A percentile compares a stretch with the other conserved stretches of the same genome.
These are phyloP conservation scores for Solanum appendiculatum DNA, from an alignment of 257 asterid genomes.

Conservation along the genomic window DNA sequence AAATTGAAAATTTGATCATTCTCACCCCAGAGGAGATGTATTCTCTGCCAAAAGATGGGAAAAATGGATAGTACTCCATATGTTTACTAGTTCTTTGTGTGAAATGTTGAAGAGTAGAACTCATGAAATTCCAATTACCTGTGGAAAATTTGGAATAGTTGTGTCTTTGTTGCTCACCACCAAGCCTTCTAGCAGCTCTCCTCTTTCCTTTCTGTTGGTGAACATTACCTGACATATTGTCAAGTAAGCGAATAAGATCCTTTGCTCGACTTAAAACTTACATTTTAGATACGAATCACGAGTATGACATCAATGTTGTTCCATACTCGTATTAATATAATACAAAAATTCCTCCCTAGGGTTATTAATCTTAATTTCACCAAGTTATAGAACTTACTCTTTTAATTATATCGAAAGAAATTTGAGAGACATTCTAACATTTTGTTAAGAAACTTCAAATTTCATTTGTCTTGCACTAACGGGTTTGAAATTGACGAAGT, in stretches of 20 bases:
- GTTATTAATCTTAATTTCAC: background rate
- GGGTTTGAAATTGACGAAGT: background rate
- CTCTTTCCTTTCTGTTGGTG: slow-evolving; percentile 78
- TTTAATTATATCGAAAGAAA: background rate
- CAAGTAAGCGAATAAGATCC: background rate
- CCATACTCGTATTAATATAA: background rate
- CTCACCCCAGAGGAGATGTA: slow-evolving; percentile 92
- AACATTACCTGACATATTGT: slow-evolving; percentile 60
- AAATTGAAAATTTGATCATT: slow-evolving; percentile 72
- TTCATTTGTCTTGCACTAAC: background rate
- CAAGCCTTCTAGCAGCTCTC: slow-evolving; percentile 70
- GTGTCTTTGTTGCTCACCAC: slow-evolving; percentile 67
- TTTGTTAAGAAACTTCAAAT: background rate
- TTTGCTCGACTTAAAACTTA: background rate
- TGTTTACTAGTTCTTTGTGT: background rate
- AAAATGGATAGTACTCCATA: background rate
- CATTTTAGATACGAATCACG: background rate
- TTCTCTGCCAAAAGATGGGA: slow-evolving; percentile 32
- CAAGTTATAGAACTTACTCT: background rate
- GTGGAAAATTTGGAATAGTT: slow-evolving; percentile 42
- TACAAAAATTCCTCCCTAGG: background rate
- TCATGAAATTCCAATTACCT: slow-evolving; percentile 22
- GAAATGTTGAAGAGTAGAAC: background rate
- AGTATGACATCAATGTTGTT: background rate
- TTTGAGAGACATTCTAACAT: background rate